Evolutionary conservation across 129 eudicot genomes (phyloP).

Genomic region (Artemisia argyi): DNA sequence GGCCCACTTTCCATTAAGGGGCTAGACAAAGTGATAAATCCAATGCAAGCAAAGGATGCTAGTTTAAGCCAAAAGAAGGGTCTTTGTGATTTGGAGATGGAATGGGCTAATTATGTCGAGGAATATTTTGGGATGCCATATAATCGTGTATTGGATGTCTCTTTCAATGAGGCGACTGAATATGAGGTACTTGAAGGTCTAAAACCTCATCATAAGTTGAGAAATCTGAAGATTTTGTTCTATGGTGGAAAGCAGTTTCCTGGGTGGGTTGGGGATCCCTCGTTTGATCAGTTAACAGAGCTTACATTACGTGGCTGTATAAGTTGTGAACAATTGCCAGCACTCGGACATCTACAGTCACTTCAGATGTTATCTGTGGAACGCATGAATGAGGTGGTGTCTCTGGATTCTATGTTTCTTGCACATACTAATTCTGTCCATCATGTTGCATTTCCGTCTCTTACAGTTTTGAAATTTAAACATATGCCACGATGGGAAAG

Average conservation of each 20-base stretch:
- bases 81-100: neutral
- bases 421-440: too few species aligned
- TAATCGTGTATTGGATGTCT: neutral
- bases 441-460: too few species aligned
- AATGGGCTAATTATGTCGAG: neutral
- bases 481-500: too few species aligned
- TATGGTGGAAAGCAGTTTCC: slow-evolving; percentile 6
- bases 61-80: neutral
- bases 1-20: neutral
- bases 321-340: too few species aligned
- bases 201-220: neutral
- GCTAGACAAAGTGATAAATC: neutral
- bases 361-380: too few species aligned
- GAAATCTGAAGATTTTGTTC: neutral
- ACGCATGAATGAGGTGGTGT: too few species aligned
- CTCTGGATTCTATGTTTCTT: too few species aligned
- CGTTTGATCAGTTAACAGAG: neutral
- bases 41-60: neutral
- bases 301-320: neutral
- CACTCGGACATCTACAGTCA: too few species aligned
- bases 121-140: neutral
- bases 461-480: too few species aligned
- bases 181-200: neutral
- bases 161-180: neutral
- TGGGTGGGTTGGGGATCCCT: neutral